phyloP scores from a whole-genome alignment of 2,329 filamentous ascomycete species.

The Fusarium verrucosum region DNA sequence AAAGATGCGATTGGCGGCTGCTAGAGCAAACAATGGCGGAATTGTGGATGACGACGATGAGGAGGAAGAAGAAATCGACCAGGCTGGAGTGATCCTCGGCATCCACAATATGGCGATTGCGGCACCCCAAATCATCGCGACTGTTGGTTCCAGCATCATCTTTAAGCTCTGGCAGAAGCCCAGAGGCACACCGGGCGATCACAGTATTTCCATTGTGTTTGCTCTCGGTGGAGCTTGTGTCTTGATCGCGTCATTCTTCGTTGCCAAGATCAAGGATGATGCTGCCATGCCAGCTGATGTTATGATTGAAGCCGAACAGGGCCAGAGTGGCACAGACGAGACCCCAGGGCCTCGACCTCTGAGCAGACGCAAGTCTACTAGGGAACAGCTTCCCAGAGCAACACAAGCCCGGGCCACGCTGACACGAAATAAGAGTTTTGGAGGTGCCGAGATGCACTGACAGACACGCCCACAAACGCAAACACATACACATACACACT shows the following conservation, averaged over 20 bases:
- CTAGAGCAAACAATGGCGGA: slow-evolving; percentile 16
- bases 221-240: slow-evolving; percentile 84
- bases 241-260: slow-evolving; percentile 78
- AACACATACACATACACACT: not conserved
- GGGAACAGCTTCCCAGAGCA: slow-evolving; percentile 53
- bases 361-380: slow-evolving; percentile 53
- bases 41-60: slow-evolving; percentile 42
- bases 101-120: slow-evolving; percentile 97
- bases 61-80: slow-evolving; percentile 69
- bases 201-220: slow-evolving; percentile 86
- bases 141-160: slow-evolving; percentile 81
- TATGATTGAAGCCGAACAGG: slow-evolving; percentile 56
- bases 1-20: slow-evolving; percentile 40
- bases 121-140: slow-evolving; percentile 90
- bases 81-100: slow-evolving; percentile 89
- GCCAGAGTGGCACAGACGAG: slow-evolving; percentile 50
- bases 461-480: not conserved
- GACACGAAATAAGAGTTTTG: slow-evolving; percentile 61
- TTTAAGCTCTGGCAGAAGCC: slow-evolving; percentile 90
- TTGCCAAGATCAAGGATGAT: slow-evolving; percentile 73
- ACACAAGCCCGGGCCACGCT: slow-evolving; percentile 58
- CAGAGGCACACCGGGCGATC: slow-evolving; percentile 82
- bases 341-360: slow-evolving; percentile 20
- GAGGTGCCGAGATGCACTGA: slow-evolving; percentile 54
- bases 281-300: slow-evolving; percentile 51